A percentile compares a stretch with the other conserved stretches of the same genome.
Conservation (phyloP, 495 filamentous ascomycete species). For the Physcia stellaris region DNA sequence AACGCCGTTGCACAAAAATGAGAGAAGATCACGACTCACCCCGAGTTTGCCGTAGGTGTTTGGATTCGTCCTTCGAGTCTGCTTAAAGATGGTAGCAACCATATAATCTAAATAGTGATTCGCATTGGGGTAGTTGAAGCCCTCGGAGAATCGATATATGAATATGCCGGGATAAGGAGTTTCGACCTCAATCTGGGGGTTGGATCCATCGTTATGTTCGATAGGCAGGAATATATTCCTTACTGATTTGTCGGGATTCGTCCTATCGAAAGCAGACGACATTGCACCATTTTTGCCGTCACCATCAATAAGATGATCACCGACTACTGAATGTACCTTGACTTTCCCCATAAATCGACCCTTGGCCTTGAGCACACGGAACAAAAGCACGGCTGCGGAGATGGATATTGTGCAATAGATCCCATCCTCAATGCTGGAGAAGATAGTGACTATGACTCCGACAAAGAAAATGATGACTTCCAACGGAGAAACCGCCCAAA, state of each 20-base stretch:
- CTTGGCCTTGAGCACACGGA: conserved; percentile 69
- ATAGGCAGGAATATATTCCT: conserved; percentile 86
- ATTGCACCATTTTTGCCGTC: conserved; percentile 40
- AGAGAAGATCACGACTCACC: conserved; percentile 13
- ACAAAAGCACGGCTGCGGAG: conserved; percentile 68
- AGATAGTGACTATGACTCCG: conserved; percentile 83
- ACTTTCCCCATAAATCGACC: conserved; percentile 83
- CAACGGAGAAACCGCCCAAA: conserved; percentile 84
- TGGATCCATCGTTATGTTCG: conserved; percentile 77
- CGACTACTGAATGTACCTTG: conserved; percentile 80
- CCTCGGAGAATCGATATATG: conserved; percentile 94
- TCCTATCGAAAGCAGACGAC: conserved; percentile 10
- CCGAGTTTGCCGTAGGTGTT: conserved; percentile 48
- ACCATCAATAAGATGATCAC: conserved; percentile 59
- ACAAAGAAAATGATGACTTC: conserved; percentile 91
- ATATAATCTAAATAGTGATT: conserved; percentile 81
- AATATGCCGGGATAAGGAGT: conserved; percentile 88
- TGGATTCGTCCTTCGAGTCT: conserved; percentile 67
- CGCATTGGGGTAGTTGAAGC: conserved; percentile 93
- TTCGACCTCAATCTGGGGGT: conserved; percentile 66
- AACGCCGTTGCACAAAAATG: neutral
- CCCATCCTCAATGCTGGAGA: conserved; percentile 77
- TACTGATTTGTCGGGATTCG: conserved; percentile 19
- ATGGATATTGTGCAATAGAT: conserved; percentile 76
- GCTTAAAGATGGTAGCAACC: conserved; percentile 54